A percentile compares a stretch with the other conserved stretches of the same genome.
Evolutionary conservation across 2,329 filamentous ascomycete species (phyloP).

Genomic region (Nannizzia gypsea): DNA sequence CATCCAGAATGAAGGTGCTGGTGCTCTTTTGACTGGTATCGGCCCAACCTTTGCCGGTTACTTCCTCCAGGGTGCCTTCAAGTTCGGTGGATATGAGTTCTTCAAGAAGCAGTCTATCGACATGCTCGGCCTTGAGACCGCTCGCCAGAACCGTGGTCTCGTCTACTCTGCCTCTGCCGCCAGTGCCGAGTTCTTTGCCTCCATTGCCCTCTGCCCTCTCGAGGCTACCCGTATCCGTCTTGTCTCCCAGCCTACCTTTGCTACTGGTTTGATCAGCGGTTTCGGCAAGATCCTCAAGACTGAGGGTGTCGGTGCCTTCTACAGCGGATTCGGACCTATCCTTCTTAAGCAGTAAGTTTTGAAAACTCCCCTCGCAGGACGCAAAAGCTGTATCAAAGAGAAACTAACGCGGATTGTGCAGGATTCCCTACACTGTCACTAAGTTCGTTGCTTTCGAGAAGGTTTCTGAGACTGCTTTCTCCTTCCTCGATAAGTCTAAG

Average conservation of each 20-base stretch:
- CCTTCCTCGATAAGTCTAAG: constrained; percentile 55
- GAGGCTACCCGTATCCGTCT: constrained; percentile 91
- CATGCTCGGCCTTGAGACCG: constrained; percentile 63
- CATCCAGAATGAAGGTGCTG: constrained; percentile 70
- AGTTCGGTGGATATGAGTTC: constrained; percentile 91
- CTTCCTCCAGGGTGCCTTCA: constrained; percentile 88
- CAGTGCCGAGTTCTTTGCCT: constrained; percentile 52
- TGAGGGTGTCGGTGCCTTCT: constrained; percentile 77
- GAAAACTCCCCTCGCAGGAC: background rate
- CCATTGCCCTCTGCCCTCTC: constrained; percentile 67
- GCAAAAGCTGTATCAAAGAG: background rate
- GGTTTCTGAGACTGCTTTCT: constrained; percentile 64
- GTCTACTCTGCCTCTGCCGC: constrained; percentile 63
- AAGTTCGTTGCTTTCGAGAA: constrained; percentile 94
- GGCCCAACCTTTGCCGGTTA: constrained; percentile 81
- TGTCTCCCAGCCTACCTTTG: constrained; percentile 77
- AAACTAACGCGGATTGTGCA: constrained; percentile 22
- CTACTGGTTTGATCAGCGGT: constrained; percentile 64
- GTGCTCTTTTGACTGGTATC: constrained; percentile 72
- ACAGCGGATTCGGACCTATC: constrained; percentile 81
- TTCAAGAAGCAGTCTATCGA: constrained; percentile 91
- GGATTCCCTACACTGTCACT: constrained; percentile 86
- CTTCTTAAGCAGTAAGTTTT: constrained; percentile 64
- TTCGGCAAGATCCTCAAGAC: constrained; percentile 73
- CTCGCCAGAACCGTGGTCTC: constrained; percentile 64